Base-by-base conservation (phyloP, 495 filamentous ascomycete genomes). In the Massariosphaeria phaeospora region DNA sequence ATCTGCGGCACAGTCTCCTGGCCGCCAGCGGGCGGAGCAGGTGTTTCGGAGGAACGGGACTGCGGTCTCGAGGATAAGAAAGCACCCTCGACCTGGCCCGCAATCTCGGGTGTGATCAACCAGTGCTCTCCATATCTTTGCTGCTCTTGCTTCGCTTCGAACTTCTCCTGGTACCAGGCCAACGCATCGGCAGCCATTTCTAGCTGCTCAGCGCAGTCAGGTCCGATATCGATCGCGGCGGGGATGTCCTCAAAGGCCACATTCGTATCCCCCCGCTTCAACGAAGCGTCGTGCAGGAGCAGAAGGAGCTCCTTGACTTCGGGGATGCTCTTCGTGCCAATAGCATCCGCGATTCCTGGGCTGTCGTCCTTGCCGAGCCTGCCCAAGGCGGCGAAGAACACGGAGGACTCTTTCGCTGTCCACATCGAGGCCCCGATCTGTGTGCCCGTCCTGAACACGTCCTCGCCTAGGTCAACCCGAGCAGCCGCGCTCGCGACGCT, bases 301-400 rank as follows among this genome's bases (percentile, higher is more conserved):
- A 69, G 51, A 8, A 93, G 59, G 57, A 88, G 90, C 44, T 83
- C 77, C 15, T 74, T 74, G 5, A 93, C 82, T 64, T 97, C 89
- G 4, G 87, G 64, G 47, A 80, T 75, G 42, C 79, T 83, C 59
- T 97, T 97, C 1, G 83, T 82, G 0, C 73, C 73, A 40, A 97
- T 76, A 0, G 76, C 73, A 8, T 67, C 56, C 0, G 89, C 76
- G 45, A 96, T 84, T 6, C 73, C 78, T 6, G 61, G 58, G 8
- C 83, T 57, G 44, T 85, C 72, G 60, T 82, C 73, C 29, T 72
- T 76, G 6, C 88, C 88, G 21, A 84, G 75, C 6, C 78, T 74
- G 2, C 76, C 73, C 11, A 95, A 67, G 1, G 77, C 73, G 5
- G 75, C 68, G 67, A 89, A 95, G 46, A 95, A 80, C 1, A 68